Evolutionary conservation across 371 early-diverging fungal genomes (phyloP), one percentile per base, ranked within the genome.

Genomic region (Basidiobolus meristosporus): DNA sequence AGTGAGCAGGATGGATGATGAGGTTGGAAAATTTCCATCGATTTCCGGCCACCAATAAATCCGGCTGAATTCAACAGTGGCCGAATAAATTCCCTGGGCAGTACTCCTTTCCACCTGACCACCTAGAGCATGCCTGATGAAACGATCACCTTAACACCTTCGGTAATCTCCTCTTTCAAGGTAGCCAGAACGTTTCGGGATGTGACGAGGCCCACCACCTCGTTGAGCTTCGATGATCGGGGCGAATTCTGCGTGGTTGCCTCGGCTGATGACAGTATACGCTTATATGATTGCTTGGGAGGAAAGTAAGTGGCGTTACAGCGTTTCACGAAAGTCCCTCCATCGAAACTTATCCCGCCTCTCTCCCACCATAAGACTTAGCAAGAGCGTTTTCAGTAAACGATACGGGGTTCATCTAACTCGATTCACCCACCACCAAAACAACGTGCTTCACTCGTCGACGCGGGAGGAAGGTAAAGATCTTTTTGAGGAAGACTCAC

Each of bases 401-500:
- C 89, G 88, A 42, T 88, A 90, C 46, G 90, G 89, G 5, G 80
- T 77, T 42, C 63, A 73, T 32, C 54, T 84, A 18, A 87, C 84
- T 1, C 63, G 79, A 16, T 93, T 91, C 48, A 86, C 90, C 0
- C 84, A 84, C 54, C 63, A 68, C 31, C 45, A 59, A 7, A 80
- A 67, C 17, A 73, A 64, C 37, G 70, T 92, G 22, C 59, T 91
- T 19, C 75, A 91, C 57, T 79, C 89, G 18, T 90, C 91, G 0
- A 90, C 92, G 28, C 91, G 91, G 52, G 80, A 81, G 49, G 83
- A 90, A 58, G 80, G 84, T 79, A 70, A 48, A 42, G 9, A 16
- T 15, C 12, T 20, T 44, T 29, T 23, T 29, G 36, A 18, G 9
- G 14, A 34, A 17, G 2, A n/a, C 34, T 15, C 21, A 40, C 22